phyloP scores from a whole-genome alignment of 345 rosid species.

The Rhodamnia argentea region DNA sequence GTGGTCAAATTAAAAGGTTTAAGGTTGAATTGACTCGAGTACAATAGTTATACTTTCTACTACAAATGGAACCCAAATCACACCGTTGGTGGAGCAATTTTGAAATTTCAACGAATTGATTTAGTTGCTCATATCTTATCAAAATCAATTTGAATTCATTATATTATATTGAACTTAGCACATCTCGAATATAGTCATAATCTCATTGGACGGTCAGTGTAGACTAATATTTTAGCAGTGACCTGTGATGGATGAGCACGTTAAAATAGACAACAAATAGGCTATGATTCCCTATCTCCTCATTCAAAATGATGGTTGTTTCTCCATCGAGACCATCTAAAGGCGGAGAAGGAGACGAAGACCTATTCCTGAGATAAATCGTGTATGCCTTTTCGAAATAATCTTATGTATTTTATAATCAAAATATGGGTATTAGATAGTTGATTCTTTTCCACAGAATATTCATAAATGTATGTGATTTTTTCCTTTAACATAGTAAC shows the following conservation, averaged over 20 bases:
- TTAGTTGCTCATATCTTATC: not conserved
- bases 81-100: not conserved
- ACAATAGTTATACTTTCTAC: not conserved
- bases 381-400: not conserved
- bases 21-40: too few species aligned
- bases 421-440: not conserved
- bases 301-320: not conserved
- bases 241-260: not conserved
- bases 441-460: not conserved
- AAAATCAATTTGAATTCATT: not conserved
- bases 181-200: too few species aligned
- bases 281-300: not conserved
- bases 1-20: too few species aligned
- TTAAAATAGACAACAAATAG: not conserved
- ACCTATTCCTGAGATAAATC: not conserved
- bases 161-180: not conserved
- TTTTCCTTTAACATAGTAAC: not conserved
- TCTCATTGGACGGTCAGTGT: not conserved
- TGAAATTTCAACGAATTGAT: not conserved
- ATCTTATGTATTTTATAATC: not conserved
- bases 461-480: not conserved
- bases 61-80: not conserved
- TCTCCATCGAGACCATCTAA: not conserved
- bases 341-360: not conserved
- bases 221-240: not conserved